These are phyloP conservation scores for Rosa persica DNA, from an alignment of 306 rosid genomes.

Conservation along the genomic window DNA sequence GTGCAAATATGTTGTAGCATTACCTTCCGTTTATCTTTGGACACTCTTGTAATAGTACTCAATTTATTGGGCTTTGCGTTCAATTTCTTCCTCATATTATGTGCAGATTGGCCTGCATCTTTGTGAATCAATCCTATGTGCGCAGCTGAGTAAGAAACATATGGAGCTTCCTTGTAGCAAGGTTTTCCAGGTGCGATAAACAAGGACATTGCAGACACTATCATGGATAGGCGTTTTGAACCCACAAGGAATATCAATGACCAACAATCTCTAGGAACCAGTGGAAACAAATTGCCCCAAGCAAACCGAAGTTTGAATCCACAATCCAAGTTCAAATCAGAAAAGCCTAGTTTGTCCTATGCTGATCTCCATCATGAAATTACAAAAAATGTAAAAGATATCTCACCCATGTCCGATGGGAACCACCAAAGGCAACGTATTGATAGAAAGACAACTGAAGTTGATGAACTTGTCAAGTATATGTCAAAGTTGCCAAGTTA, in stretches of 20 bases:
- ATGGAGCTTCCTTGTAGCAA: constrained; percentile 27
- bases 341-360: constrained; percentile 47
- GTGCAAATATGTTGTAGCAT: constrained; percentile 5
- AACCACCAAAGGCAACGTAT: constrained; percentile 43
- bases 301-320: constrained; percentile 42
- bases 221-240: constrained; percentile 45
- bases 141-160: constrained; percentile 31
- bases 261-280: constrained; percentile 32
- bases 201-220: constrained; percentile 23
- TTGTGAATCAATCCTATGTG: constrained; percentile 23
- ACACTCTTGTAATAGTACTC: background rate
- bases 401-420: constrained; percentile 30
- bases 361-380: constrained; percentile 61
- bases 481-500: constrained; percentile 89
- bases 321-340: constrained; percentile 39
- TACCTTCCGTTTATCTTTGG: background rate
- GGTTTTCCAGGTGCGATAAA: constrained; percentile 26
- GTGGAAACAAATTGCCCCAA: constrained; percentile 16
- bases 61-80: background rate
- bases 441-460: constrained; percentile 43
- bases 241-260: constrained; percentile 32
- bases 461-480: constrained; percentile 79
- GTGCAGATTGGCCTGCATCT: constrained; percentile 17
- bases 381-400: constrained; percentile 34
- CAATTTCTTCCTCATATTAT: constrained; percentile 1